These are phyloP conservation scores for Lactarius pseudohatsudake DNA, from an alignment of 768 basidiomycete genomes.

Conservation along the genomic window DNA sequence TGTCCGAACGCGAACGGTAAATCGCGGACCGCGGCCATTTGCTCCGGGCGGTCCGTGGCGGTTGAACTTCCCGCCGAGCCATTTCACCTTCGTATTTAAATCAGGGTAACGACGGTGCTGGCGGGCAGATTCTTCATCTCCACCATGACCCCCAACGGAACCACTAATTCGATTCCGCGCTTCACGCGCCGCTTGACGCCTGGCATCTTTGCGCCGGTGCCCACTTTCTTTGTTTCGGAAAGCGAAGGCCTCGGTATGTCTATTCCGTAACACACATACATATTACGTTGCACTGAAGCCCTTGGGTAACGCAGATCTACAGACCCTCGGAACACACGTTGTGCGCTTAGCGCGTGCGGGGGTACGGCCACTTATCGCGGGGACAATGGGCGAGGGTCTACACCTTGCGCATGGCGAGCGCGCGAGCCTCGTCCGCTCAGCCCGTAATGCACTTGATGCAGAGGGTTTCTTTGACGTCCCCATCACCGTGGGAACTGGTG, in stretches of 20 bases:
- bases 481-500: constrained; percentile 80
- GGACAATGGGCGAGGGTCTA: constrained; percentile 85
- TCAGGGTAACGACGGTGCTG: neutral
- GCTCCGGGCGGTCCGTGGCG: constrained; percentile 11
- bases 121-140: constrained; percentile 3
- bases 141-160: constrained; percentile 44
- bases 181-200: constrained; percentile 58
- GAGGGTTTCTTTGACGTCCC: constrained; percentile 60
- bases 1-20: neutral
- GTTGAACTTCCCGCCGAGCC: neutral
- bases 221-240: constrained; percentile 74
- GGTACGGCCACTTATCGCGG: constrained; percentile 69
- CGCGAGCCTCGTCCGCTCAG: constrained; percentile 57
- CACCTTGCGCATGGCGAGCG: constrained; percentile 73
- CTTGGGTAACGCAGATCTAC: constrained; percentile 49
- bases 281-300: neutral
- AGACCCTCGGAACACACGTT: constrained; percentile 67
- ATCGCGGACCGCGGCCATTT: neutral
- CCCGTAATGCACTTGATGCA: constrained; percentile 69
- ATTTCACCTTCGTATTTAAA: neutral
- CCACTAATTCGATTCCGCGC: constrained; percentile 28
- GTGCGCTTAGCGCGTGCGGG: constrained; percentile 62
- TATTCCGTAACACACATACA: neutral
- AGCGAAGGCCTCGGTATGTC: constrained; percentile 81
- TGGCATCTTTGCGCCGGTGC: constrained; percentile 85